phyloP scores from a whole-genome alignment of 1,284 basidiomycete genomes.

The Pseudozyma hubeiensis region DNA sequence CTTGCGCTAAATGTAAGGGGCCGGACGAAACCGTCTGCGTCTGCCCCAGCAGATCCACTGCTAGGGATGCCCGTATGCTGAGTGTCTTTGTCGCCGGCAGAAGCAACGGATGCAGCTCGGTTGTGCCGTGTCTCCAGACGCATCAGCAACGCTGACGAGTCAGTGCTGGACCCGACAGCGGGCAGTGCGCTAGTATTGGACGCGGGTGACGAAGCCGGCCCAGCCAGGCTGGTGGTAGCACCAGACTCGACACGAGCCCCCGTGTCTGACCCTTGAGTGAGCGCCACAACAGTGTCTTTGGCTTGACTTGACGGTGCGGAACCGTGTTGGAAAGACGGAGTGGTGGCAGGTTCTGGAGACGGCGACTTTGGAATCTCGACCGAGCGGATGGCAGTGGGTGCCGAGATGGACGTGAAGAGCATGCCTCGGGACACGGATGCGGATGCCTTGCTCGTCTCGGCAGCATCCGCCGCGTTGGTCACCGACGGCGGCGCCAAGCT shows the following conservation, averaged over 20 bases:
- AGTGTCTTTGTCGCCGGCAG: slow-evolving; percentile 8
- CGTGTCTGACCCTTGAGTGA: slow-evolving; percentile 1
- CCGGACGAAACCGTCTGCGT: slow-evolving; percentile 28
- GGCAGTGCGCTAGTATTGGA: slow-evolving; percentile 4
- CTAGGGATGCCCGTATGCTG: slow-evolving; percentile 1
- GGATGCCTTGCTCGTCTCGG: slow-evolving; percentile 15
- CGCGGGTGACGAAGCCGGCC: slow-evolving; percentile 13
- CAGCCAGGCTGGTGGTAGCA: background rate
- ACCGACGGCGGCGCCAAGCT: slow-evolving; percentile 9
- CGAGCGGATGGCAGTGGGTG: slow-evolving; percentile 55
- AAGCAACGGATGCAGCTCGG: slow-evolving; percentile 14
- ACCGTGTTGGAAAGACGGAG: slow-evolving; percentile 1
- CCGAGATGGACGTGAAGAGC: slow-evolving; percentile 48
- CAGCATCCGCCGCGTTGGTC: slow-evolving; percentile 4
- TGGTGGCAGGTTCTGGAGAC: slow-evolving; percentile 34
- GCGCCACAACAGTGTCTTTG: background rate
- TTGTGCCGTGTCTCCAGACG: slow-evolving; percentile 26
- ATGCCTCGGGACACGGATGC: slow-evolving; percentile 23
- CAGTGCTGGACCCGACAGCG: slow-evolving; percentile 7
- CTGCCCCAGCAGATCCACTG: background rate
- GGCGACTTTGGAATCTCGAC: slow-evolving; percentile 61
- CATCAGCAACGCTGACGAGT: slow-evolving; percentile 24
- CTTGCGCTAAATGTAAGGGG: slow-evolving; percentile 5
- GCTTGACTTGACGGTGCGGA: background rate
- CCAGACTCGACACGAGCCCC: slow-evolving; percentile 3